phyloP scores from a whole-genome alignment of 345 rosid species.

The Salix suchowensis region DNA sequence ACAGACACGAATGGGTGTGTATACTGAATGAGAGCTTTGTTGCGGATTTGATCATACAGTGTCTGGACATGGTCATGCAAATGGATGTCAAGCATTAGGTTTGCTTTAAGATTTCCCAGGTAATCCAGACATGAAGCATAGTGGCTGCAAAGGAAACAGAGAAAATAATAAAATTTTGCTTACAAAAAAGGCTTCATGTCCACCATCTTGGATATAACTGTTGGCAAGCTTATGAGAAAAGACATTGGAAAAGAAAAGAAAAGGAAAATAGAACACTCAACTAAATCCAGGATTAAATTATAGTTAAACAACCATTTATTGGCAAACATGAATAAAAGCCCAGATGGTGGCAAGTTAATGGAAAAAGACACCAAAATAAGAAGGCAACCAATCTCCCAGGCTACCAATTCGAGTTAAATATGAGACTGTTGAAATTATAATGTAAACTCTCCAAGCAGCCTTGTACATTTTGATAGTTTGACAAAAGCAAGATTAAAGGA shows the following conservation, averaged over 20 bases:
- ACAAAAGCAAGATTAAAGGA: not conserved
- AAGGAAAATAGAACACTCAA: not conserved
- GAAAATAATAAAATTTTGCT: not conserved
- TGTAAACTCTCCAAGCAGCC: not conserved
- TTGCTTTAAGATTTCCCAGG: constrained; percentile 80
- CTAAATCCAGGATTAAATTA: not conserved
- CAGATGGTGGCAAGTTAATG: not conserved
- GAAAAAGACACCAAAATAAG: not conserved
- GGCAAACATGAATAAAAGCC: not conserved
- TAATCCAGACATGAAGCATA: constrained; percentile 92
- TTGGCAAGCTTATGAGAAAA: not conserved
- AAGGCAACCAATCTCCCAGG: not conserved
- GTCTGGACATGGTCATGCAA: constrained; percentile 82
- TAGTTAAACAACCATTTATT: not conserved
- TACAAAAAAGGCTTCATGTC: not conserved
- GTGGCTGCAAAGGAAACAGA: constrained; percentile 50
- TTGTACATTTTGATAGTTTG: not conserved
- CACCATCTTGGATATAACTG: not conserved
- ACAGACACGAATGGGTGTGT: constrained; percentile 98
- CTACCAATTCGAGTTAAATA: not conserved
- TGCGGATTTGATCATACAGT: constrained; percentile 88
- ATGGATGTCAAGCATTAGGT: constrained; percentile 86
- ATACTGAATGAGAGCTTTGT: constrained; percentile 92
- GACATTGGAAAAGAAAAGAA: not conserved
- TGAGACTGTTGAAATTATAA: not conserved